Percentiles rank a stretch among this genome's conserved stretches.
Conservation (phyloP, 305 asterid species). For the Nicotiana rustica region DNA sequence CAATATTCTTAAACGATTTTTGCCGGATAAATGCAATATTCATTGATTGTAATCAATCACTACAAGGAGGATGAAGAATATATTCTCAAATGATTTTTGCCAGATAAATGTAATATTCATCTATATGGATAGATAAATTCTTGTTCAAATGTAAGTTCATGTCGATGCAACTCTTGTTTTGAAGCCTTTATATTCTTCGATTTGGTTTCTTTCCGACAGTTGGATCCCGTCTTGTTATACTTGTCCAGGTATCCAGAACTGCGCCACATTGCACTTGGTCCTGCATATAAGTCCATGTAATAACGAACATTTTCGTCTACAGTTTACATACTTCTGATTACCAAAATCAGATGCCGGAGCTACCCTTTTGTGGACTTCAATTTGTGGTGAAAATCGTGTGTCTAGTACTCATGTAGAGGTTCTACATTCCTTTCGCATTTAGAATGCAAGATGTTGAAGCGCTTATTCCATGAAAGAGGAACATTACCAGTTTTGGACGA, state of each 20-base stretch:
- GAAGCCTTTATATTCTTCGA: not conserved
- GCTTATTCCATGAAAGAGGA: slow-evolving; percentile 51
- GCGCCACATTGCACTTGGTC: slow-evolving; percentile 42
- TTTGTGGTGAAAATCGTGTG: too few species aligned
- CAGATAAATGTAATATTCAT: slow-evolving; percentile 21
- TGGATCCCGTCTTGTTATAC: not conserved
- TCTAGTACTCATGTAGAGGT: too few species aligned
- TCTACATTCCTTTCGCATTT: slow-evolving; percentile 54
- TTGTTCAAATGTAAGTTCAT: not conserved
- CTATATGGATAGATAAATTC: not conserved
- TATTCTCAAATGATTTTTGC: not conserved
- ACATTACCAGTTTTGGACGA: slow-evolving; percentile 47
- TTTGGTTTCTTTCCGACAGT: not conserved
- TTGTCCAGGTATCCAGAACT: slow-evolving; percentile 55
- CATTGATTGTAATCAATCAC: slow-evolving; percentile 25
- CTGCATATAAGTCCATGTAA: slow-evolving; percentile 43
- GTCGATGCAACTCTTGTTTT: not conserved
- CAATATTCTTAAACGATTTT: slow-evolving; percentile 25
- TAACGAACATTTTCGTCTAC: not conserved
- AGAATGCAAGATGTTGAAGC: slow-evolving; percentile 57
- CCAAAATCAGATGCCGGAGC: slow-evolving; percentile 35
- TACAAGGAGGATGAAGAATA: slow-evolving; percentile 18
- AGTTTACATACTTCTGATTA: slow-evolving; percentile 40
- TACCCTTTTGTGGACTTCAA: slow-evolving; percentile 56
- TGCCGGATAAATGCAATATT: slow-evolving; percentile 17